A percentile compares a stretch with the other conserved stretches of the same genome.
phyloP scores from a whole-genome alignment of 768 basidiomycete species.

The Leucocoprinus sp. region DNA sequence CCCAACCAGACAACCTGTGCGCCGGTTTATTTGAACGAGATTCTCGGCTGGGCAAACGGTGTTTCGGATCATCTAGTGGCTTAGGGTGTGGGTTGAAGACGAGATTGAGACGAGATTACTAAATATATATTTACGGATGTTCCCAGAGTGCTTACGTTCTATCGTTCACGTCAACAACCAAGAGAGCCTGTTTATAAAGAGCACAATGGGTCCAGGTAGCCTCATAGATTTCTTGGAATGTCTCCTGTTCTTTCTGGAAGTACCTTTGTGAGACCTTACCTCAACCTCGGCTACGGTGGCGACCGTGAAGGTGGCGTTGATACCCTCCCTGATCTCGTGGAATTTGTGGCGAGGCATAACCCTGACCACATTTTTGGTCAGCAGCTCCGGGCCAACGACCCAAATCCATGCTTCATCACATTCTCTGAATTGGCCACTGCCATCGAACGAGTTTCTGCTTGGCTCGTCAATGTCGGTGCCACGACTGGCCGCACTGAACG shows the following conservation, averaged over 20 bases:
- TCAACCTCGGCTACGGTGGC: slow-evolving; percentile 25
- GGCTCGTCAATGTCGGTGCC: slow-evolving; percentile 23
- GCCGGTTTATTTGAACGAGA: neutral
- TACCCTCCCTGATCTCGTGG: slow-evolving; percentile 29
- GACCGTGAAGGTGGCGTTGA: slow-evolving; percentile 22
- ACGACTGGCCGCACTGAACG: slow-evolving; percentile 19
- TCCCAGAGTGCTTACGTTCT: neutral
- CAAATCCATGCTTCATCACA: slow-evolving; percentile 22
- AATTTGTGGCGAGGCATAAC: slow-evolving; percentile 27
- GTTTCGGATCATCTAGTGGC: no score
- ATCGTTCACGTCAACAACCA: neutral
- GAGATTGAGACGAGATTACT: no score
- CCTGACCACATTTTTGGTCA: slow-evolving; percentile 28
- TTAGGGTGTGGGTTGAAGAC: no score
- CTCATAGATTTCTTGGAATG: neutral
- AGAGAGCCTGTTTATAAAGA: slow-evolving; percentile 1
- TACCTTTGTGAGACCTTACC: slow-evolving; percentile 27
- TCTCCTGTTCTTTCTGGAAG: slow-evolving; percentile 6
- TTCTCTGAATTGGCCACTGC: slow-evolving; percentile 25
- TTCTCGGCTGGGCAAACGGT: no score
- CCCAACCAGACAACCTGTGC: no score
- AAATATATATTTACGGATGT: no score
- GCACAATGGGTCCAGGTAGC: neutral
- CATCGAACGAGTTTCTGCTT: slow-evolving; percentile 26
- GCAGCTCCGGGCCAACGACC: slow-evolving; percentile 20